Base-by-base conservation (phyloP, 2,329 filamentous ascomycete genomes). In the Phoma sp. region DNA sequence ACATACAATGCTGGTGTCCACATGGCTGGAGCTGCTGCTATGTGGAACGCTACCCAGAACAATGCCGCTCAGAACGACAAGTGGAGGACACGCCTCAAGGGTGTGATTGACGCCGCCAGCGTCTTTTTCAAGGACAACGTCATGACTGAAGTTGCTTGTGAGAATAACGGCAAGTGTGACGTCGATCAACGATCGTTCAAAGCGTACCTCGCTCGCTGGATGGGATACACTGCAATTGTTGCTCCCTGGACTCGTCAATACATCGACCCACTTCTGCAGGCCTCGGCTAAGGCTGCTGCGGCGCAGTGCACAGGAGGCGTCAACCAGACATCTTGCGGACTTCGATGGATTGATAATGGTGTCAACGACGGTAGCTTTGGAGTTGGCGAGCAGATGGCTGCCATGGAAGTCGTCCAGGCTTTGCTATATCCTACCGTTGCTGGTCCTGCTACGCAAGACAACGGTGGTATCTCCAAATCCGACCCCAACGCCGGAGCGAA, bases 361-460 rank as follows among this genome's bases (percentile, higher is more conserved):
- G 61, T 47, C 1, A 79, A 79, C 59, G 82, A 85, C 61, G 77
- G 79, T 14, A 76, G 71, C 18, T 73, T 73, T 36, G 83, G 84
- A 39, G 82, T 84, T 10, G 83, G 83, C 13, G 81, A 86, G 70
- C 80, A 85, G 71, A 86, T 86, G 83, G 78, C 78, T 55, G 83
- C 80, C 3, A 71, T 87, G 24, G 82, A 83, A 53, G 78, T 83
- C 47, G 74, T 86, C 47, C 76, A 82, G 71, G 71, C 37, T 72
- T 78, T 80, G 25, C 67, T 81, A 4, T 63, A 75, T 45, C 48
- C 61, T 7, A 47, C 64, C 2, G 68, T 65, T 3, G 11, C 58
- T 1, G 72, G 71, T 4, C 72, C 72, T 11, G 73, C 84, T 3
- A 81, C 78, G 10, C 79, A 81, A 52, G 62, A 65, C 1, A 83